phyloP scores from a whole-genome alignment of 2,329 filamentous ascomycete species.

The Fusarium euwallaceae region DNA sequence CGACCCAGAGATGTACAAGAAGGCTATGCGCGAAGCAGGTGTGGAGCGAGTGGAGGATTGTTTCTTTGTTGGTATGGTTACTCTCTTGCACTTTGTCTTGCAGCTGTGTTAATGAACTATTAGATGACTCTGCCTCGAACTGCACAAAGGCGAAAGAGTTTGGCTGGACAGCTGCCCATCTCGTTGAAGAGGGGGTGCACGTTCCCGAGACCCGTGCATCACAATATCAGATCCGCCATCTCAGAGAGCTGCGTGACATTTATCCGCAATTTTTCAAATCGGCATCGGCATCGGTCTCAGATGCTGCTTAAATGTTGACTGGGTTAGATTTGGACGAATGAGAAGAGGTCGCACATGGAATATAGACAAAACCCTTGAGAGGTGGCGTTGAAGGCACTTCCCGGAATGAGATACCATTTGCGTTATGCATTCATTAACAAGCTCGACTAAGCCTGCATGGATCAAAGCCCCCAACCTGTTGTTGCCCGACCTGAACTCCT shows the following conservation, averaged over 20 bases:
- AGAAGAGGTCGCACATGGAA: background rate
- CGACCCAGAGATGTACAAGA: conserved; percentile 82
- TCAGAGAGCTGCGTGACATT: conserved; percentile 79
- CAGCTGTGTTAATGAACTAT: background rate
- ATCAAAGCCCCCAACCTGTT: background rate
- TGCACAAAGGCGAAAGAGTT: conserved; percentile 80
- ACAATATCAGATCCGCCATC: conserved; percentile 79
- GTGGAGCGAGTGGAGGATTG: conserved; percentile 77
- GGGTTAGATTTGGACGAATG: background rate
- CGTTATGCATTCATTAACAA: conserved; percentile 14
- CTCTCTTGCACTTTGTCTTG: no score
- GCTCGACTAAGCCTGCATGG: conserved; percentile 1
- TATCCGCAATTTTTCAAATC: conserved; percentile 91
- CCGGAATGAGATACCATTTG: conserved; percentile 28
- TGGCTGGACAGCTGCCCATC: conserved; percentile 89
- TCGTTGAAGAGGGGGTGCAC: conserved; percentile 81
- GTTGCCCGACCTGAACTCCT: conserved; percentile 34
- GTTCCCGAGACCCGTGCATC: conserved; percentile 74
- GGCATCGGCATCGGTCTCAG: conserved; percentile 28
- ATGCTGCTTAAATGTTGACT: background rate
- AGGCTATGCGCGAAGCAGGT: conserved; percentile 89
- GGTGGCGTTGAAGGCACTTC: conserved; percentile 33
- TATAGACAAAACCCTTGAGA: conserved; percentile 19
- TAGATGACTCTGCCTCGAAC: conserved; percentile 90
- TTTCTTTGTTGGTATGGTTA: conserved; percentile 87